Evolutionary conservation across 176 grass and related monocot species (phyloP).

Genomic region (Calamus simplicifolius): DNA sequence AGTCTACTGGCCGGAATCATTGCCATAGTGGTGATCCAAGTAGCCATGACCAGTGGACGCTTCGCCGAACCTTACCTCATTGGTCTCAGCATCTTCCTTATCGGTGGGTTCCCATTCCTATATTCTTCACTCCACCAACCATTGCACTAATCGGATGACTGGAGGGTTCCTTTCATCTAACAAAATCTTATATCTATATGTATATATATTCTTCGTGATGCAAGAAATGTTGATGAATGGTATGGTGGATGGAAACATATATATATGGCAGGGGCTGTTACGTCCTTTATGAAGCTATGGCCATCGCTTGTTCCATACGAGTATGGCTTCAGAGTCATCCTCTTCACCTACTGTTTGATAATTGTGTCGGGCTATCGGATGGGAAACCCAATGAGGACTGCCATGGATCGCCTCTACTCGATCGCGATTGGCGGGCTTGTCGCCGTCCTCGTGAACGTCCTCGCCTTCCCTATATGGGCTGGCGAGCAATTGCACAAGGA

Average conservation of each 20-base stretch:
- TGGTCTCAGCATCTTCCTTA: constrained; percentile 73
- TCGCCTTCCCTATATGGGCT: constrained; percentile 73
- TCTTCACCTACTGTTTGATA: constrained; percentile 83
- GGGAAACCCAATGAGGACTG: constrained; percentile 63
- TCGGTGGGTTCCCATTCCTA: constrained; percentile 34
- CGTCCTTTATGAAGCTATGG: constrained; percentile 87
- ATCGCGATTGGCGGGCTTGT: constrained; percentile 69
- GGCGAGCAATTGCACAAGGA: constrained; percentile 79
- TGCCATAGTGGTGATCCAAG: constrained; percentile 64
- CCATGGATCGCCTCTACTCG: constrained; percentile 69
- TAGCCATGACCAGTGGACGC: constrained; percentile 56
- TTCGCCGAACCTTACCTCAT: constrained; percentile 81
- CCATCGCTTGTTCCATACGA: constrained; percentile 68
- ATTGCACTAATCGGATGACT: too few relatives aligned
- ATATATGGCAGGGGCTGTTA: constrained; percentile 55
- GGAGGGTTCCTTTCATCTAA: too few relatives aligned
- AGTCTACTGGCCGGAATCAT: constrained; percentile 75
- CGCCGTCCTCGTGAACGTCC: constrained; percentile 60
- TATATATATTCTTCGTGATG: too few relatives aligned
- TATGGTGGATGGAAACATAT: background rate
- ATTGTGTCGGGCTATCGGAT: constrained; percentile 74
- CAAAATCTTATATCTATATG: too few relatives aligned
- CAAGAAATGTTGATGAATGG: too few relatives aligned
- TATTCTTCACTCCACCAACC: constrained; percentile 1
- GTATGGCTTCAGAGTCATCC: constrained; percentile 73